Base-by-base conservation (phyloP, 148 eudicot genomes). In the Rhododendron vialii region DNA sequence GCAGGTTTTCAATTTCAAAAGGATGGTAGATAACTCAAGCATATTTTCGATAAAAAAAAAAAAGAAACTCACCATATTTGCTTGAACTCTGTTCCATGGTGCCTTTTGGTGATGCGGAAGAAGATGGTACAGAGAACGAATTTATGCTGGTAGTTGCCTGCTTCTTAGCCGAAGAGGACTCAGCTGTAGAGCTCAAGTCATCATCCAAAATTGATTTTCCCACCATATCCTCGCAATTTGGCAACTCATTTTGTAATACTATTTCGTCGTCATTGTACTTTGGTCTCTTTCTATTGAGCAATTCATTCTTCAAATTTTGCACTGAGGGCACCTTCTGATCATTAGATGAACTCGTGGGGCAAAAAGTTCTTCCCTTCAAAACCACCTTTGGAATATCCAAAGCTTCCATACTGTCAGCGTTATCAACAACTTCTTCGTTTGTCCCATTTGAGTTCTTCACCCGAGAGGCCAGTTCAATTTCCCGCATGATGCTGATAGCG, bases 301-400 rank as follows among this genome's bases (percentile, higher is more conserved):
- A 53, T 17, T 51, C 67, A 63, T 82, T 93, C 78, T 88, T 81
- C 20, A 82, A 83, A 84, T 85, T 93, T 71, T 90, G 96, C 88
- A 91, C 84, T 0, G 95, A 90, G 43, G 99, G 99, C 36, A 97
- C 98, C 88, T 89, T 91, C 78, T 97, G 99, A 92, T 97, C 98
- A 86, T 89, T 88, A 61, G 95, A 95, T 48, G 98, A 95, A 80
- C 86, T 92, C 36, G 92, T 87, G 15, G 93, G 81, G 69, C 92
- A 92, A 80, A 86, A 78, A 2, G 87, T 71, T 73, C 87, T 94
- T 82, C 84, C 91, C 81, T 86, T 92, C 55, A 92, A 85, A 75
- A 89, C 88, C 35, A 87, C 94, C 86, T 81, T 89, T 4, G 96
- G 91, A 85, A 87, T 80, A 50, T 86, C 86, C 7, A 80, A 84